Base-by-base conservation (phyloP, 2,329 filamentous ascomycete species). In the Arachnomyces sp. region DNA sequence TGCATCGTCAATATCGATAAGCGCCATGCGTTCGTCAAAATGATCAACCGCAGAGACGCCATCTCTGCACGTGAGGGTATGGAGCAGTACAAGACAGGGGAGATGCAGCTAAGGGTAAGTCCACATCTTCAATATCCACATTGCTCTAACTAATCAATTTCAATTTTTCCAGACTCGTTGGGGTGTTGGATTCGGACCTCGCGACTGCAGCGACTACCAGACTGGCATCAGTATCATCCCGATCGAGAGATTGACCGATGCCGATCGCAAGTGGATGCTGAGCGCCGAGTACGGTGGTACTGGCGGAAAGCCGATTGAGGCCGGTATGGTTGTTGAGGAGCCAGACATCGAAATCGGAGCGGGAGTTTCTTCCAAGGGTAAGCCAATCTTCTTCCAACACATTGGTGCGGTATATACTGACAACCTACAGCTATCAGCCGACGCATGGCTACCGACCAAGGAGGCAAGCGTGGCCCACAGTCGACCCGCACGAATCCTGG, bases 1-100 rank as follows among this genome's bases (percentile, higher is more conserved):
- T 96, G 90, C 65, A 98, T 98, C 49, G 89, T 95, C 50, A 96
- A 98, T 67, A 84, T 87, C 56, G 92, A 98, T 57, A 98, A 96
- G 68, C 84, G 92, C 13, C 92, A 98, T 63, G 92, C 92, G 4
- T 98, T 98, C 60, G 90, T 98, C 56, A 98, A 98, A 68, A 98
- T 98, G 92, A 77, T 92, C 50, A 92, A 79, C 48, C 86, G 93
- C 29, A 74, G 79, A 46, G 87, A 94, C 62, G 90, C 92, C 11
- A 75, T 94, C 43, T 70, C 63, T 46, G 92, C 92, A 37, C 93
- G 93, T 59, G 77, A 83, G 29, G 85, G 81, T 38, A 94, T 96
- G 80, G 89, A 95, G 60, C 80, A 79, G 38, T 77, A 79, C 45
- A 79, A 83, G 48, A 76, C 80, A 43, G 73, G 81, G 4, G 82